Evolutionary conservation across 108 stramenopile species (phyloP).

Genomic region (Fragilariopsis cylindrus): DNA sequence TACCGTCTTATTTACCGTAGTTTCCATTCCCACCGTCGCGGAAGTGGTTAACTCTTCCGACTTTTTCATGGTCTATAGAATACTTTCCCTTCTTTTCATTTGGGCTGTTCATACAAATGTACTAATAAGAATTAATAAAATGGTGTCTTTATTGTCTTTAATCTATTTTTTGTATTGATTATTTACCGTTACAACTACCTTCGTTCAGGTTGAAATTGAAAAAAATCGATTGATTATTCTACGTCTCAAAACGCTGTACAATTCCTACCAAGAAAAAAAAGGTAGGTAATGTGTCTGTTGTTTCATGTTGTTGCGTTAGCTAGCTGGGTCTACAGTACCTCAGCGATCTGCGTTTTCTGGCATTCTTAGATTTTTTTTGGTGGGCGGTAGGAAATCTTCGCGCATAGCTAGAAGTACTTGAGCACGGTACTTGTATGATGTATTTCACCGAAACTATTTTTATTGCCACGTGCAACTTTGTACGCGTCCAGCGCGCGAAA

Average conservation of each 20-base stretch:
- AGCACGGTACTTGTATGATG: too few species aligned
- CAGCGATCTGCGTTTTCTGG: too few species aligned
- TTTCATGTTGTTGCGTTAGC: too few species aligned
- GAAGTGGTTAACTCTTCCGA: background rate
- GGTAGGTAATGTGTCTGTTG: too few species aligned
- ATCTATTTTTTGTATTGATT: constrained; percentile 1
- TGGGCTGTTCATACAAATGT: background rate
- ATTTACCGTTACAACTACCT: background rate
- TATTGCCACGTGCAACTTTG: too few species aligned
- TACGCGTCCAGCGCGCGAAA: too few species aligned
- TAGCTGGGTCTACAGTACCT: too few species aligned
- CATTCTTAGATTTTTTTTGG: too few species aligned
- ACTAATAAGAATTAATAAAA: background rate
- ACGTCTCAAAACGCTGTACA: constrained; percentile 10
- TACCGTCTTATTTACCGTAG: background rate
- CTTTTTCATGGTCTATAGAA: constrained; percentile 8
- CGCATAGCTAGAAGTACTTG: too few species aligned
- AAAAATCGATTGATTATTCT: background rate
- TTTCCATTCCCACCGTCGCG: background rate
- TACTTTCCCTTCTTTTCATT: constrained; percentile 10
- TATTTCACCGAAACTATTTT: too few species aligned
- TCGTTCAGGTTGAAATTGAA: background rate
- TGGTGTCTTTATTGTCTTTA: background rate
- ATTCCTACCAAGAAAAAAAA: constrained; percentile 4
- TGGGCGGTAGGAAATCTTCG: too few species aligned